Evolutionary conservation across 1,139 yeast species (phyloP).

Genomic region (Pichiaceae sp.): DNA sequence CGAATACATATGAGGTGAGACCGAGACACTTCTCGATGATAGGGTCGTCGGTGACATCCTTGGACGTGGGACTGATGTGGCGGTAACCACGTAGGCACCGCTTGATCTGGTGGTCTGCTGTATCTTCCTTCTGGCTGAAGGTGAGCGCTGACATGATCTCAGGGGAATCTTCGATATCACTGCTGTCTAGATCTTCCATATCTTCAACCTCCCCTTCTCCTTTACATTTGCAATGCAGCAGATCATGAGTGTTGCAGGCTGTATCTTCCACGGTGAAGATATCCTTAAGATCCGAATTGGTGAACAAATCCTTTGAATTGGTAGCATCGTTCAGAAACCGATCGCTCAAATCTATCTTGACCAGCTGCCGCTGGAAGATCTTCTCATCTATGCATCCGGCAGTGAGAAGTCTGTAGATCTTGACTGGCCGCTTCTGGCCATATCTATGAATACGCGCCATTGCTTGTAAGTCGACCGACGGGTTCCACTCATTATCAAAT

Average conservation of each 20-base stretch:
- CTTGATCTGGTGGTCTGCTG: slow-evolving; percentile 34
- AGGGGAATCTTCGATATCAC: slow-evolving; percentile 12
- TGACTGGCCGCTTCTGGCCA: slow-evolving; percentile 77
- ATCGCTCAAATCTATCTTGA: slow-evolving; percentile 74
- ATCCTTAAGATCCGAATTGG: slow-evolving; percentile 59
- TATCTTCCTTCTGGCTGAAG: slow-evolving; percentile 26
- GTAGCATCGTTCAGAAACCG: slow-evolving; percentile 55
- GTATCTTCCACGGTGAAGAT: slow-evolving; percentile 45
- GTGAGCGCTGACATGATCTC: slow-evolving; percentile 43
- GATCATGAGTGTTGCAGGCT: slow-evolving; percentile 70
- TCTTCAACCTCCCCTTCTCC: slow-evolving; percentile 34
- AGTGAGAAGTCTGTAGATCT: slow-evolving; percentile 71
- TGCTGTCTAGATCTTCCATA: slow-evolving; percentile 1
- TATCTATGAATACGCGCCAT: slow-evolving; percentile 95
- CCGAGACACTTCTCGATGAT: slow-evolving; percentile 18
- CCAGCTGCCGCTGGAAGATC: slow-evolving; percentile 85
- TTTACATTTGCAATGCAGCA: slow-evolving; percentile 63
- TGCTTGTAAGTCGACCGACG: slow-evolving; percentile 86
- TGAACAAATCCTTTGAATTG: slow-evolving; percentile 44
- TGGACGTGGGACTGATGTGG: slow-evolving; percentile 44
- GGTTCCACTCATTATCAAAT: slow-evolving; percentile 50
- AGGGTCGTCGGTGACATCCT: slow-evolving; percentile 14
- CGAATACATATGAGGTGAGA: slow-evolving; percentile 18
- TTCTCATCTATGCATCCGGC: slow-evolving; percentile 94
- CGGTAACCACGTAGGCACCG: slow-evolving; percentile 52